phyloP scores from a whole-genome alignment of 257 asterid genomes.

The Lycium barbarum region DNA sequence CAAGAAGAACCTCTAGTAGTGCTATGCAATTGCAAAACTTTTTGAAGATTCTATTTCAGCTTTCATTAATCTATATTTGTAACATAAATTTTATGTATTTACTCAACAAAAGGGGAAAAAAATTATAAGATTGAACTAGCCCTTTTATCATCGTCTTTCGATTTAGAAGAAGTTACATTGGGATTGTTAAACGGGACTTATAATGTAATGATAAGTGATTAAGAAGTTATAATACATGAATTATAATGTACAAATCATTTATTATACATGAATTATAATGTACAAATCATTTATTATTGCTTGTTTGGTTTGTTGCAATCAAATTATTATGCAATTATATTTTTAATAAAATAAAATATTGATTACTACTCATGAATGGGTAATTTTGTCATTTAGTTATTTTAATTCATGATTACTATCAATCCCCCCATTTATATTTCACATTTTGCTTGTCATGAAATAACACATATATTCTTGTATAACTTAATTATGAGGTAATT shows the following conservation, averaged over 20 bases:
- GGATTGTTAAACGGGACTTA: background rate
- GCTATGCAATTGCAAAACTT: background rate
- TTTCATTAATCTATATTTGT: background rate
- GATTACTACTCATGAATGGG: background rate
- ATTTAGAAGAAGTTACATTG: too few species aligned
- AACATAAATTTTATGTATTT: background rate
- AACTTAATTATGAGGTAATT: too few species aligned
- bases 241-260: background rate
- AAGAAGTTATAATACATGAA: background rate
- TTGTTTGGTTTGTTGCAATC: background rate
- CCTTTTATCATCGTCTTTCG: background rate
- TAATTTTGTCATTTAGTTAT: background rate
- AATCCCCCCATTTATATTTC: too few species aligned
- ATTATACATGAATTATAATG: background rate
- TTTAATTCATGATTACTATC: too few species aligned
- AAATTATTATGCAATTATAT: background rate
- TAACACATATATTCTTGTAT: too few species aligned
- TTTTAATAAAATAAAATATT: background rate
- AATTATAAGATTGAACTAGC: background rate
- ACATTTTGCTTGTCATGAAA: too few species aligned
- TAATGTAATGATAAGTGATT: background rate
- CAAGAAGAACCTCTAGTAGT: background rate
- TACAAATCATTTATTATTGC: background rate
- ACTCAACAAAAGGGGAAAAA: background rate
- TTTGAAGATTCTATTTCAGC: background rate